These are phyloP conservation scores for Wickerhamiella shivajii DNA, from an alignment of 805 yeast species.

Conservation along the genomic window DNA sequence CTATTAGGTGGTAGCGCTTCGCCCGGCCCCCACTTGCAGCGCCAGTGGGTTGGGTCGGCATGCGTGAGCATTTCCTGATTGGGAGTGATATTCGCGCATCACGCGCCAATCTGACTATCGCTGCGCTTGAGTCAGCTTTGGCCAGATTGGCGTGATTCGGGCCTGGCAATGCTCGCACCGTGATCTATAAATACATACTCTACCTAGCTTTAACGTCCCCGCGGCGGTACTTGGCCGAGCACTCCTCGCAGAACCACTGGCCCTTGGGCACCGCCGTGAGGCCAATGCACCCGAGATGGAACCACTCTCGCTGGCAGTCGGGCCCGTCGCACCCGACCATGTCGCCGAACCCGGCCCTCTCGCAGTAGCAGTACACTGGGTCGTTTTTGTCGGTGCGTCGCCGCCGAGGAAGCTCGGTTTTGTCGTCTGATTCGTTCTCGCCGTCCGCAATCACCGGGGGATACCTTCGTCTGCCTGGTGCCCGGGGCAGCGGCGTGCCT, in stretches of 20 bases:
- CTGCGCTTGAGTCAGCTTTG: no score
- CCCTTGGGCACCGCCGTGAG: constrained; percentile 75
- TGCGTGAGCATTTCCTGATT: no score
- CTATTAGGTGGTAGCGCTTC: no score
- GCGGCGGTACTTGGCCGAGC: constrained; percentile 24
- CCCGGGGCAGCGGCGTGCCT: neutral
- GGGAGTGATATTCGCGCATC: no score
- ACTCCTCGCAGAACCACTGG: constrained; percentile 67
- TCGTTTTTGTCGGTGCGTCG: constrained; percentile 32
- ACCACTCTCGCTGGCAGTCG: constrained; percentile 86
- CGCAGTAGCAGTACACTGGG: constrained; percentile 89
- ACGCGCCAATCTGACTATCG: no score
- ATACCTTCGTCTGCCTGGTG: neutral
- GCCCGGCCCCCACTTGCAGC: no score
- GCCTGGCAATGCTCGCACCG: neutral
- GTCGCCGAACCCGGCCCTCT: constrained; percentile 93
- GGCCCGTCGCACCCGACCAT: constrained; percentile 99
- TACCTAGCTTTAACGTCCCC: neutral
- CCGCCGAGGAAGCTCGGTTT: constrained; percentile 10
- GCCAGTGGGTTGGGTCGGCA: no score
- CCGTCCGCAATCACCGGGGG: neutral
- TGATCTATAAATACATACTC: neutral
- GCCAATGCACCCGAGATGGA: constrained; percentile 87
- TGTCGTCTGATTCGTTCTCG: constrained; percentile 16
- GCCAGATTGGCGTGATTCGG: no score